phyloP scores from a whole-genome alignment of 306 rosid genomes.

The Pyrus pyrifolia region DNA sequence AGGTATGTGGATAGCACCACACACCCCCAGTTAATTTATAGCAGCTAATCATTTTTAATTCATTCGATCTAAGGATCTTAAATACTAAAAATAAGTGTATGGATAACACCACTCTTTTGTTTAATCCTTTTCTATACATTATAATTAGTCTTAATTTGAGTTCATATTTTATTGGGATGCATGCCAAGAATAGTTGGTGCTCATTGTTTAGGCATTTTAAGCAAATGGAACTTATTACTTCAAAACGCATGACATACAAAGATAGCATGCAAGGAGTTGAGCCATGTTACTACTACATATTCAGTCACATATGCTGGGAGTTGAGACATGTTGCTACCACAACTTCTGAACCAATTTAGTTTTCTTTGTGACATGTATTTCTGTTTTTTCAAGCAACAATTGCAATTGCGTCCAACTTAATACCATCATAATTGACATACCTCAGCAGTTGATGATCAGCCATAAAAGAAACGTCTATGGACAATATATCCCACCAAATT shows the following conservation, averaged over 20 bases:
- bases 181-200: not conserved
- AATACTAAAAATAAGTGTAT: too few relatives aligned
- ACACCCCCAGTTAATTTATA: too few relatives aligned
- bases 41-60: too few relatives aligned
- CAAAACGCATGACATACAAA: not conserved
- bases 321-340: not conserved
- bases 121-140: not conserved
- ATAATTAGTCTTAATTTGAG: not conserved
- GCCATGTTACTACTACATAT: not conserved
- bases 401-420: not conserved
- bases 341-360: not conserved
- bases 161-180: not conserved
- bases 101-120: not conserved
- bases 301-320: not conserved
- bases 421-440: not conserved
- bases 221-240: not conserved
- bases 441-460: not conserved
- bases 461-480: not conserved
- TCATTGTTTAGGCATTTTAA: not conserved
- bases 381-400: not conserved
- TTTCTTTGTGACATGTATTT: not conserved
- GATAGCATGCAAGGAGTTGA: not conserved
- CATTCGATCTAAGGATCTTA: too few relatives aligned
- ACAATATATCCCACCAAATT: not conserved
- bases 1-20: too few relatives aligned